These are phyloP conservation scores for Paecilomyces variotii DNA, from an alignment of 2,329 filamentous ascomycete genomes.

Conservation along the genomic window DNA sequence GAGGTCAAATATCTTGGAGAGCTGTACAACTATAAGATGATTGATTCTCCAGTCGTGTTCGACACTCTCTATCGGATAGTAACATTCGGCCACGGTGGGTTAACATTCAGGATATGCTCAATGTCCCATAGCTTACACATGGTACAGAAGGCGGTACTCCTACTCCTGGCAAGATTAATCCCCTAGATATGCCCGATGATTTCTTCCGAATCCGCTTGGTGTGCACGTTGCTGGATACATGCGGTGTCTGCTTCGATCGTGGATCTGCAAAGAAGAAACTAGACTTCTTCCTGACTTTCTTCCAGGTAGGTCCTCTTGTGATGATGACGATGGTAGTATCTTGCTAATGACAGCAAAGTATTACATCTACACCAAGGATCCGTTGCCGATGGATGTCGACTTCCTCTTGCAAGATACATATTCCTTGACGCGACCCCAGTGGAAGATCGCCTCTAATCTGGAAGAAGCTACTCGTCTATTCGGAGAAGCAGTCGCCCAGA, in stretches of 20 bases:
- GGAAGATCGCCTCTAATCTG: slow-evolving; percentile 74
- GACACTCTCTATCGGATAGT: slow-evolving; percentile 91
- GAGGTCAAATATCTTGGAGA: slow-evolving; percentile 96
- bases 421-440: slow-evolving; percentile 75
- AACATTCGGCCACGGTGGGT: slow-evolving; percentile 74
- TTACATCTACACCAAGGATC: slow-evolving; percentile 84
- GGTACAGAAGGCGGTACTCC: slow-evolving; percentile 65
- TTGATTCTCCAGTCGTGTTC: slow-evolving; percentile 92
- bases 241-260: slow-evolving; percentile 91
- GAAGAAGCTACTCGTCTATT: slow-evolving; percentile 80
- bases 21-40: slow-evolving; percentile 94
- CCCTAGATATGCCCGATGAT: slow-evolving; percentile 82
- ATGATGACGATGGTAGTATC: background rate
- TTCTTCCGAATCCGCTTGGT: slow-evolving; percentile 92
- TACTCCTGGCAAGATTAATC: slow-evolving; percentile 65
- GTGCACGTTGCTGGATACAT: slow-evolving; percentile 85
- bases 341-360: slow-evolving; percentile 51
- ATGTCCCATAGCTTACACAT: background rate
- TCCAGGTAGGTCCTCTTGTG: slow-evolving; percentile 55
- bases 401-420: slow-evolving; percentile 94
- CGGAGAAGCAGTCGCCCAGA: slow-evolving; percentile 77
- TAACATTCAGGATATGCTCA: background rate
- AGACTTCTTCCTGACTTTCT: slow-evolving; percentile 93
- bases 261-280: slow-evolving; percentile 93
- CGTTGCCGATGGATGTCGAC: slow-evolving; percentile 91